Percentiles rank a stretch among this genome's conserved stretches.
phyloP scores from a whole-genome alignment of 169 alveolate species.

The Perkinsus chesapeaki region DNA sequence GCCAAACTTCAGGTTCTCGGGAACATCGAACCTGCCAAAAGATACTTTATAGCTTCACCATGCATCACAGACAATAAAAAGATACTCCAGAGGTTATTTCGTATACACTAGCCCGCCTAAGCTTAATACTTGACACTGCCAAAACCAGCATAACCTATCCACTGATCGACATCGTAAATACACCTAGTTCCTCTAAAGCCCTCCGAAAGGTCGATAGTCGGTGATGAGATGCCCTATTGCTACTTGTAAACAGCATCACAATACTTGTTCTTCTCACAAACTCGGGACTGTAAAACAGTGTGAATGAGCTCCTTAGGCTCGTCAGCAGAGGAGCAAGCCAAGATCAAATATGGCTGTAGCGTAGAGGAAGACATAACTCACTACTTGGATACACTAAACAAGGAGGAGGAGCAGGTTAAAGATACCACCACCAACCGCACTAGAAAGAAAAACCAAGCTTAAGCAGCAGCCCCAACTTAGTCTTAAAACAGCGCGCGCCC shows the following conservation, averaged over 20 bases:
- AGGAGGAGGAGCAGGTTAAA: not conserved
- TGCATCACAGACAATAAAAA: not conserved
- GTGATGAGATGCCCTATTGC: no score
- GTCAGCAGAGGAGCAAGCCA: not conserved
- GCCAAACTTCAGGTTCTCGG: conserved; percentile 52
- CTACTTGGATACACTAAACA: not conserved
- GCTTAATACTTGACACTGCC: not conserved
- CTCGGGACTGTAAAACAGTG: not conserved
- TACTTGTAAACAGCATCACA: conserved; percentile 2
- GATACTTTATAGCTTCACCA: not conserved
- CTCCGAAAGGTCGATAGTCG: no score
- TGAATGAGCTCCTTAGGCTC: conserved; percentile 3
- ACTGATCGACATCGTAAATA: no score
- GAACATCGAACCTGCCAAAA: conserved; percentile 38
- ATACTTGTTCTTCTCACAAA: not conserved
- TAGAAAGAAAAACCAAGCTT: not conserved
- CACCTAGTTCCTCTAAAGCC: no score
- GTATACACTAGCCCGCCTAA: not conserved
- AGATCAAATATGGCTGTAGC: not conserved
- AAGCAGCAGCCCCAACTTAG: not conserved
- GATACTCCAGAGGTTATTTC: not conserved
- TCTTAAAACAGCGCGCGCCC: not conserved
- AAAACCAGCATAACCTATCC: no score
- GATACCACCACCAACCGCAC: no score
- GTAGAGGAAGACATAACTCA: not conserved